Evolutionary conservation across 2,329 filamentous ascomycete species (phyloP), one percentile per base, ranked within the genome.

Genomic region (Sclerotinia subarctica): DNA sequence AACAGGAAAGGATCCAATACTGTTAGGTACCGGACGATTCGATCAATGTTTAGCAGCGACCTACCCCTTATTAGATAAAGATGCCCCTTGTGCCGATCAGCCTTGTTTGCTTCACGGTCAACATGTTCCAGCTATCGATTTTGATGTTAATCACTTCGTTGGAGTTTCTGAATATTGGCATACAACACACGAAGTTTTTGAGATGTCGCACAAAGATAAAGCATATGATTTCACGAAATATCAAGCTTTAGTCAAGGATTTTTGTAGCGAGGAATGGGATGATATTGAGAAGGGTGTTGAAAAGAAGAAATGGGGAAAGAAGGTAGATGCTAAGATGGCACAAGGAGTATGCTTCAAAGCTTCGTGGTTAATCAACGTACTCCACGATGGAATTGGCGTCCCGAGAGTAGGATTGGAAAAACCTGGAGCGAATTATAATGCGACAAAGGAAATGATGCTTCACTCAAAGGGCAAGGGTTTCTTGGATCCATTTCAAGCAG

Each of bases 81-180:
- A 98, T 76, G 88, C 89, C 65, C 88, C 91, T 0, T 99, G 95
- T 76, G 81, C 86, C 5, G 90, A 97, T 75, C 80, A 89, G 35
- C 95, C 96, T 0, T 99, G 95, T 78, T 82, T 99, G 46, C 83
- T 99, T 51, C 92, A 97, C 74, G 94, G 95, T 0, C 88, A 94
- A 71, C 93, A 98, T 77, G 93, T 95, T 1, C 95, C 95, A 1
- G 92, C 93, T 4, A 97, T 99, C 72, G 95, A 99, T 77, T 99
- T 98, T 76, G 90, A 95, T 70, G 89, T 98, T 47, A 99, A 99
- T 75, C 96, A 97, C 78, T 99, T 99, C 75, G 90, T 99, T 38
- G 95, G 95, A 15, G 94, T 99, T 4, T 98, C 94, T 0, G 95
- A 99, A 77, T 99, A 96, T 79, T 99, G 95, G 94, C 95, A 99